These are phyloP conservation scores for Lactifluus piperatus DNA, from an alignment of 768 basidiomycete species.

Conservation along the genomic window DNA sequence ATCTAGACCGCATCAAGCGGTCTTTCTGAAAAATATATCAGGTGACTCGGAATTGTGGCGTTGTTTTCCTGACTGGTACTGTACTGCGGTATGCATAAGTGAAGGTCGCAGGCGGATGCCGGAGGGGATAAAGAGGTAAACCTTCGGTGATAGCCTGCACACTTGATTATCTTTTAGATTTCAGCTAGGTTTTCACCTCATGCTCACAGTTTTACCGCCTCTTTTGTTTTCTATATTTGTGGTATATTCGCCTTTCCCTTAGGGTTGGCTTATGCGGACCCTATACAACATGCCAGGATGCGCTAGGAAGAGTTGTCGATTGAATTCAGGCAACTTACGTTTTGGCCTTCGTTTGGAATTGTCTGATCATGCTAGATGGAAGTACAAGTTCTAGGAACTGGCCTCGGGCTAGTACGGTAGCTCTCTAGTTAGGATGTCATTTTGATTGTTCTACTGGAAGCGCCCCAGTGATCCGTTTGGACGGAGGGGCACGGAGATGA, in stretches of 20 bases:
- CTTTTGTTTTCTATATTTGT: background rate
- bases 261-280: background rate
- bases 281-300: background rate
- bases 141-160: background rate
- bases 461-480: background rate
- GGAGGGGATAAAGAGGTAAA: background rate
- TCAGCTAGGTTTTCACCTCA: background rate
- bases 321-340: background rate
- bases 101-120: background rate
- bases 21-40: background rate
- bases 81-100: background rate
- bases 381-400: background rate
- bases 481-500: background rate
- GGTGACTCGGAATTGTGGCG: constrained; percentile 3
- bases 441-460: background rate
- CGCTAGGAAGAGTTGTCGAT: background rate
- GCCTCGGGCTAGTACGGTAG: background rate
- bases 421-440: background rate
- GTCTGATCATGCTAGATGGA: background rate
- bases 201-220: background rate
- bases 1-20: background rate
- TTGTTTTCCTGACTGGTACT: background rate
- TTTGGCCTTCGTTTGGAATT: background rate
- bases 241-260: no score
- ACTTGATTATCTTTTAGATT: background rate